Evolutionary conservation across 1,284 basidiomycete species (phyloP), one percentile per base, ranked within the genome.

Genomic region (Ustanciosporium gigantosporum): DNA sequence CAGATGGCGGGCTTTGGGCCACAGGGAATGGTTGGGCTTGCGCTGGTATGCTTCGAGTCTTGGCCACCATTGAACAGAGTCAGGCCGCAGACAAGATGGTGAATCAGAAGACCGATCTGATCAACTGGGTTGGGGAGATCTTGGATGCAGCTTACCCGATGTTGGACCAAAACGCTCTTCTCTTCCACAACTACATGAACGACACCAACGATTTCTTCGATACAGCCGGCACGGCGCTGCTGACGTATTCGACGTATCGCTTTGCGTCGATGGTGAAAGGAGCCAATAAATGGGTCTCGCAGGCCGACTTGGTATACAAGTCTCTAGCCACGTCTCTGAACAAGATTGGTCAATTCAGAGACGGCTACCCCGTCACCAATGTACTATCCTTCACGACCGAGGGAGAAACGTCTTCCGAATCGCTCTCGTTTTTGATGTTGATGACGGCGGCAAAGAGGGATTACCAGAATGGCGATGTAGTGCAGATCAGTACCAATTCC

Each of bases 21-120:
- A 88, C 88, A 9, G 89, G 90, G 0, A 90, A 91, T 46, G 90
- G 82, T 0, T 92, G 90, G 90, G 90, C 86, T 0, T 86, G 88
- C 0, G 88, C 87, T 4, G 90, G 90, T 0, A 91, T 91, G 83
- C 81, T 88, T 4, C 85, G 89, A n/a, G 89, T 91, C 1, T 80
- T 88, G 2, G 86, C 84, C 0, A 89, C 88, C 4, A 86, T 91
- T 46, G 79, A 83, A 58, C 81, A 85, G 44, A 88, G 87, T 1
- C 46, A 59, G 0, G 88, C 81, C 50, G 79, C 82, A 1, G 74
- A 78, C 17, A 70, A 78, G 2, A 80, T 90, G 68, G 69, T 81
- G 40, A 73, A 66, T 19, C 81, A 90, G 75, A 83, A 85, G 53
- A 79, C 75, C 0, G 84, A 90, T 58, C 81, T 92, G 11, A 78